Conservation (phyloP, 345 rosid genomes). For the Anacardium occidentale region DNA sequence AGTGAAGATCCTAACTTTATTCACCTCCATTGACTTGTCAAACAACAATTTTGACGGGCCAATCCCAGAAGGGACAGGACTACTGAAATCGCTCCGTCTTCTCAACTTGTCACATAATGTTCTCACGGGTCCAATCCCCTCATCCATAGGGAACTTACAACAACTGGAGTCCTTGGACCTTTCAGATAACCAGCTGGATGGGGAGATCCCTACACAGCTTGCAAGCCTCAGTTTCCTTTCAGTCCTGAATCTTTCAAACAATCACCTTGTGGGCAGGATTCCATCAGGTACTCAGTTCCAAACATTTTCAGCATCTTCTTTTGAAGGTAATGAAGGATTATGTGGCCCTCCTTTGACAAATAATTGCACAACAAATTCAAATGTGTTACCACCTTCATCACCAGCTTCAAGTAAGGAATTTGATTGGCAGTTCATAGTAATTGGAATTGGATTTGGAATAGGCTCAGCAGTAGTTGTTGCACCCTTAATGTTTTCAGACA, state of each 20-base stretch:
- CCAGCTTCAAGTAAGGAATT: background rate
- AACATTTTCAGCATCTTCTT: slow-evolving; percentile 7
- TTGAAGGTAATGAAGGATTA: slow-evolving; percentile 8
- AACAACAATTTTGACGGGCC: slow-evolving; percentile 32
- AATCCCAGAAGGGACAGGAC: slow-evolving; percentile 28
- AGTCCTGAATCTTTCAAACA: slow-evolving; percentile 33
- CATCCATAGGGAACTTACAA: slow-evolving; percentile 20
- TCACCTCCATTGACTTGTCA: slow-evolving; percentile 40
- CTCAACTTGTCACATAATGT: slow-evolving; percentile 41
- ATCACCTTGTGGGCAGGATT: slow-evolving; percentile 28
- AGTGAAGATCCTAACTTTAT: slow-evolving; percentile 39
- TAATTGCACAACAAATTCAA: background rate
- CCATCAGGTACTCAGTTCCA: slow-evolving; percentile 23
- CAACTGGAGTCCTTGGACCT: slow-evolving; percentile 38
- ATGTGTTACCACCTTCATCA: background rate
- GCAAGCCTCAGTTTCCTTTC: slow-evolving; percentile 30
- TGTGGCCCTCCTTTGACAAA: slow-evolving; percentile 28
- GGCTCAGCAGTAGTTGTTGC: slow-evolving; percentile 45
- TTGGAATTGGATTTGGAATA: slow-evolving; percentile 47
- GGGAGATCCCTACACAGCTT: slow-evolving; percentile 28
- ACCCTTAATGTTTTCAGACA: slow-evolving; percentile 31
- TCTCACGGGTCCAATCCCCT: slow-evolving; percentile 26
- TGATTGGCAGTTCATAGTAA: slow-evolving; percentile 40
- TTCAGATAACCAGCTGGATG: slow-evolving; percentile 19
- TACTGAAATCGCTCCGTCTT: slow-evolving; percentile 13